These are phyloP conservation scores for Plantago coronopus DNA, from an alignment of 305 asterid genomes.

Conservation along the genomic window DNA sequence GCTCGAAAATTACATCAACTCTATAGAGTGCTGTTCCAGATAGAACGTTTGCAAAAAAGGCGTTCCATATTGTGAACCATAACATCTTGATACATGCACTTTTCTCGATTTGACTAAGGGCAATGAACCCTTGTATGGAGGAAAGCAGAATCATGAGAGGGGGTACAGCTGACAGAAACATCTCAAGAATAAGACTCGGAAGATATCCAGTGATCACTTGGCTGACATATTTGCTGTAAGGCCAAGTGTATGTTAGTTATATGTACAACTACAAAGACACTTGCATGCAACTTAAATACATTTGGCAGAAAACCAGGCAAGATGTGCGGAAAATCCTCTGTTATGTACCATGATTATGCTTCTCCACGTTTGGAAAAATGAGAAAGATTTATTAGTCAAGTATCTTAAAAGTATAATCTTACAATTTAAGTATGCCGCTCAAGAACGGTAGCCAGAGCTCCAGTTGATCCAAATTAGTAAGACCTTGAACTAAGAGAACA, in stretches of 20 bases:
- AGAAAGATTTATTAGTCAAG: not conserved
- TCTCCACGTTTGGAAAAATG: conserved; percentile 5
- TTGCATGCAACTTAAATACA: no score
- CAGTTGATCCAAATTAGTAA: conserved; percentile 84
- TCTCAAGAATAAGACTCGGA: conserved; percentile 85
- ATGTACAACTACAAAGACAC: not conserved
- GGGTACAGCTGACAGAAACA: conserved; percentile 61
- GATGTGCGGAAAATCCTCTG: no score
- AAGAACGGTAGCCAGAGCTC: conserved; percentile 78
- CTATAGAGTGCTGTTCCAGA: conserved; percentile 89
- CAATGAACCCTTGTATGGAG: conserved; percentile 84
- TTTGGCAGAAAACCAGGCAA: no score
- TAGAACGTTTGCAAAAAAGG: conserved; percentile 84
- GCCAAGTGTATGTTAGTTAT: conserved; percentile 20
- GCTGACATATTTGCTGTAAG: conserved; percentile 60
- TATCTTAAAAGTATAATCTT: conserved; percentile 33
- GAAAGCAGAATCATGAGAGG: conserved; percentile 77
- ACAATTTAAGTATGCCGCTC: conserved; percentile 57
- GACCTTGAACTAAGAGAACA: conserved; percentile 88
- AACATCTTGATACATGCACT: conserved; percentile 86
- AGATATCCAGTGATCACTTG: conserved; percentile 90
- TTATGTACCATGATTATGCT: not conserved
- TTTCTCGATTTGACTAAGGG: conserved; percentile 79
- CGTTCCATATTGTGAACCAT: conserved; percentile 89
- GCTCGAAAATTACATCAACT: conserved; percentile 61